phyloP scores from a whole-genome alignment of 1,284 basidiomycete genomes.

The Microbotryum intermedium region DNA sequence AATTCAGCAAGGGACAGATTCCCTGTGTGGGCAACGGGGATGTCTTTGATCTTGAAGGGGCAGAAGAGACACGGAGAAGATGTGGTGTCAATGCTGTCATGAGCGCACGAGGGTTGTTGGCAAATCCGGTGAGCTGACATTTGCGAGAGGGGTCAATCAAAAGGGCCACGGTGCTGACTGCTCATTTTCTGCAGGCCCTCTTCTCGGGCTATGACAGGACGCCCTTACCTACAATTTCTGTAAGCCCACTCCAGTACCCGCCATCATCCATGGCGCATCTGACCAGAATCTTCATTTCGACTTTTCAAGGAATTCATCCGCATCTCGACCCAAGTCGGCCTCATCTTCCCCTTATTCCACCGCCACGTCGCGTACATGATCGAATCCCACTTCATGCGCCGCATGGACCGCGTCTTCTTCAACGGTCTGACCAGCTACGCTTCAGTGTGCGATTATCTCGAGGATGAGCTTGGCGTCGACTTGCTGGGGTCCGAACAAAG shows the following conservation, averaged over 20 bases:
- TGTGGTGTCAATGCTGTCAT: conserved; percentile 51
- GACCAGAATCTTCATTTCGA: too few relatives aligned
- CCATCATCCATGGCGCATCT: too few relatives aligned
- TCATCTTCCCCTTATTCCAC: conserved; percentile 48
- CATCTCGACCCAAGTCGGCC: conserved; percentile 44
- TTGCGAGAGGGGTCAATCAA: not conserved
- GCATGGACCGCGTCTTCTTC: conserved; percentile 47
- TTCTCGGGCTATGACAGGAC: conserved; percentile 49
- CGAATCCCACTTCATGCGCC: conserved; percentile 42
- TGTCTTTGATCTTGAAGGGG: conserved; percentile 48
- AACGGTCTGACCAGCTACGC: conserved; percentile 46
- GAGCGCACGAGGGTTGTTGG: conserved; percentile 52
- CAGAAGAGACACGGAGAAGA: conserved; percentile 41
- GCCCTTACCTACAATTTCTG: conserved; percentile 45
- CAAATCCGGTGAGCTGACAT: conserved; percentile 45
- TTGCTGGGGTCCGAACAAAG: not conserved
- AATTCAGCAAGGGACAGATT: conserved; percentile 45
- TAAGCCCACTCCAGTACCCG: conserved; percentile 9
- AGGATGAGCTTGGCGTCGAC: conserved; percentile 11
- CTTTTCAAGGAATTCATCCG: conserved; percentile 43
- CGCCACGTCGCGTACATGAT: conserved; percentile 52
- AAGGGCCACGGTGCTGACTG: too few relatives aligned
- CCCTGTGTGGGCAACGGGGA: conserved; percentile 53
- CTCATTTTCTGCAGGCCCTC: conserved; percentile 41
- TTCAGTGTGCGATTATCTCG: conserved; percentile 46